Percentiles rank a stretch among this genome's conserved stretches.
These are phyloP conservation scores for Gossypium sturtianum DNA, from an alignment of 345 rosid genomes.

Conservation along the genomic window DNA sequence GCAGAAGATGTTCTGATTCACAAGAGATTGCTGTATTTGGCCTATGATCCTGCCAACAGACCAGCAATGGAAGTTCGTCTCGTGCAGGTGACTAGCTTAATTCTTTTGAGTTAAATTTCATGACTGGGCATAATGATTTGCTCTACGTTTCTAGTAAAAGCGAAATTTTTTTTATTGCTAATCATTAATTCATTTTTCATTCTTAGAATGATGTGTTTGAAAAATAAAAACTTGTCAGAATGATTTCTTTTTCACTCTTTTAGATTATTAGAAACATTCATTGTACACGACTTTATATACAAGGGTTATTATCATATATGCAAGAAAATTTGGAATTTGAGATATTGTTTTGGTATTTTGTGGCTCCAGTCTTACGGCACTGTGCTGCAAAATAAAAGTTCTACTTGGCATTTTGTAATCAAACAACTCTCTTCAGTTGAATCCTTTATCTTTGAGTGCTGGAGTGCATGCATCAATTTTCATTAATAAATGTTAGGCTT, in stretches of 20 bases:
- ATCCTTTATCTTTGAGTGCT: neutral
- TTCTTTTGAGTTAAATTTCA: slow-evolving; percentile 4
- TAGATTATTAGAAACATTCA: neutral
- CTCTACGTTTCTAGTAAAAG: neutral
- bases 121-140: neutral
- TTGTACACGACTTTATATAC: neutral
- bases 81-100: slow-evolving; percentile 49
- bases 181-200: neutral
- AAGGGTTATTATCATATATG: neutral
- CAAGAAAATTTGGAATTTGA: neutral
- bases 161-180: neutral
- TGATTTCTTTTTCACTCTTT: no score
- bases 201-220: neutral
- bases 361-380: neutral
- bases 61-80: slow-evolving; percentile 61
- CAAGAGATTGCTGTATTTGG: slow-evolving; percentile 52
- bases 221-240: neutral
- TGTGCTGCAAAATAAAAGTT: neutral
- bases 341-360: neutral
- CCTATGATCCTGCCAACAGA: slow-evolving; percentile 48
- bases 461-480: neutral
- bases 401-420: neutral
- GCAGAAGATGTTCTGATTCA: slow-evolving; percentile 95
- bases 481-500: neutral
- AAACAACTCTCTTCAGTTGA: neutral